Percentiles rank a stretch among this genome's conserved stretches.
Evolutionary conservation across 441 rosid genomes (phyloP).

Genomic region (Adansonia madagascariensis): DNA sequence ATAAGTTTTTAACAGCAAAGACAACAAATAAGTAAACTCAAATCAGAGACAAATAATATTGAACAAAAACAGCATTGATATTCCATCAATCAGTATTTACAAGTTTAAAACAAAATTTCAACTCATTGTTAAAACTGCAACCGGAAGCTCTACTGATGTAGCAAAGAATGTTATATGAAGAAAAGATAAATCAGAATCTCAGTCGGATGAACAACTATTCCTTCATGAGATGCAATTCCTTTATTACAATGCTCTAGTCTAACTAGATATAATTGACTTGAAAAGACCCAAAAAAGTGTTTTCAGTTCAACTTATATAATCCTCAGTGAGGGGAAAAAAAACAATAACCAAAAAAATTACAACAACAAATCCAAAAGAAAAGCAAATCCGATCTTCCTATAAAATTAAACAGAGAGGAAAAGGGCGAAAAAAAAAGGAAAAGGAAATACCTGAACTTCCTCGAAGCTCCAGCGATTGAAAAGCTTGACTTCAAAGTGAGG

Average conservation of each 20-base stretch:
- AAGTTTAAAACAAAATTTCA: not conserved
- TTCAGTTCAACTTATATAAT: not conserved
- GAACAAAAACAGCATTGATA: not conserved
- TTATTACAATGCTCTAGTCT: not conserved
- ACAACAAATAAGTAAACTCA: not conserved
- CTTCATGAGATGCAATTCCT: not conserved
- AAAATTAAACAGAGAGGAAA: not conserved
- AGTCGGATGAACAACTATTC: not conserved
- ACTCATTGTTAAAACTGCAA: not conserved
- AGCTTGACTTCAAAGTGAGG: slow-evolving; percentile 54
- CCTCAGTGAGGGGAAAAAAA: not conserved
- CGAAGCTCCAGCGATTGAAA: slow-evolving; percentile 62
- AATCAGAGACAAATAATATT: not conserved
- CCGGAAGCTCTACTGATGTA: not conserved
- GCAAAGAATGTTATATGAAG: not conserved
- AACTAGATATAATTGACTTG: not conserved
- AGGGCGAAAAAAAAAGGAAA: not conserved
- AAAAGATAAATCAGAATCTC: not conserved
- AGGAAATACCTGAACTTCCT: slow-evolving; percentile 48
- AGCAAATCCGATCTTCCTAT: not conserved
- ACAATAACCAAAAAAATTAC: too few species aligned
- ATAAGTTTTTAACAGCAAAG: too few species aligned
- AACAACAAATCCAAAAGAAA: not conserved
- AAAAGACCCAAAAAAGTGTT: not conserved
- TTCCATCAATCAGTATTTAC: not conserved